Conservation (phyloP, 176 grass and related monocot species). For the Secale cereale region DNA sequence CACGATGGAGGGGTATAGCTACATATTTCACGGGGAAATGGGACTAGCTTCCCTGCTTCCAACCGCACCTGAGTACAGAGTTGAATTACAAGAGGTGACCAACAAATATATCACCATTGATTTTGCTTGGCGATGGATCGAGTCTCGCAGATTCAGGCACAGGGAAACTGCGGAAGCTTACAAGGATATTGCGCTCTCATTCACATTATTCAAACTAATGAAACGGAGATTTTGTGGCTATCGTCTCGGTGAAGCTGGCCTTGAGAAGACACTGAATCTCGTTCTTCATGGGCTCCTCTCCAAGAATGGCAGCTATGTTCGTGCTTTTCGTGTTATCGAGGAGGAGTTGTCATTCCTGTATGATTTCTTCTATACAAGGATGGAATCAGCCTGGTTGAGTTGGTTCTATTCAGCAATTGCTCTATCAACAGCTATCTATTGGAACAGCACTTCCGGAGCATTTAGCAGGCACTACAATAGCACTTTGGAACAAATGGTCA, state of each 20-base stretch:
- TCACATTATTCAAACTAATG: conserved; percentile 12
- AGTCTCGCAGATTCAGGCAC: neutral
- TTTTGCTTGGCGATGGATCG: neutral
- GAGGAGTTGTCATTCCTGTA: conserved; percentile 18
- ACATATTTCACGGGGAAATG: neutral
- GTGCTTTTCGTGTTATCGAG: conserved; percentile 17
- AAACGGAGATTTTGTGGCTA: conserved; percentile 22
- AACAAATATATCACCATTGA: neutral
- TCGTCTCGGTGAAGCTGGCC: neutral
- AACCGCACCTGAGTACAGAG: neutral
- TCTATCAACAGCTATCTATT: neutral
- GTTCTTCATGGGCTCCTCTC: conserved; percentile 12
- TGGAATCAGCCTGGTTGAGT: rapidly evolving
- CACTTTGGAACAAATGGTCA: neutral
- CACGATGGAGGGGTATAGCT: neutral
- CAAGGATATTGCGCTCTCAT: neutral
- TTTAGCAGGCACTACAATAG: conserved; percentile 15
- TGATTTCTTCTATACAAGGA: conserved; percentile 29
- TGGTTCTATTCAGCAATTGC: rapidly evolving
- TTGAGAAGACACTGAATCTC: neutral
- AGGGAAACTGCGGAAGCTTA: neutral
- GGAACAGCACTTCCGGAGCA: conserved; percentile 1
- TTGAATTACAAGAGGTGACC: neutral
- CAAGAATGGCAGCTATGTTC: neutral
- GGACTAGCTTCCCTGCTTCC: neutral